Evolutionary conservation across 495 filamentous ascomycete genomes (phyloP).

Genomic region (Amorphotheca resinae): DNA sequence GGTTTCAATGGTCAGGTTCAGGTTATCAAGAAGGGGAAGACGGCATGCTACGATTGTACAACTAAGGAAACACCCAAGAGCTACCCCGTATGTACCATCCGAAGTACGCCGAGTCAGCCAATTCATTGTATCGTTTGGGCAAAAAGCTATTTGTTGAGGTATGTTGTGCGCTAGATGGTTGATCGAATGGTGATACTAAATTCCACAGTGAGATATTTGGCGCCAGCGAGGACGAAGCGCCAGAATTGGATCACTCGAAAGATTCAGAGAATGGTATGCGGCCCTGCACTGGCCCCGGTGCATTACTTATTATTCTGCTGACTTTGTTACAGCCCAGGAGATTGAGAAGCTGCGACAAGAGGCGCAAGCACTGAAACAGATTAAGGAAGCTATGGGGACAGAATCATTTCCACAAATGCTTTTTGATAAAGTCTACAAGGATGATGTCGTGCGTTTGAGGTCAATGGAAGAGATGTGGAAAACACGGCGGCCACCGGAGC

Average conservation of each 20-base stretch:
- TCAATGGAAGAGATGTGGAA: constrained; percentile 98
- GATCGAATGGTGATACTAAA: not conserved
- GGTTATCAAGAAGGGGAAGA: constrained; percentile 84
- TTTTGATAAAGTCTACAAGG: constrained; percentile 85
- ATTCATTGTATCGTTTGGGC: constrained; percentile 99
- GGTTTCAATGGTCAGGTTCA: constrained; percentile 98
- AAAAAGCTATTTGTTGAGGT: constrained; percentile 89
- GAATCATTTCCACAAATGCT: constrained; percentile 66
- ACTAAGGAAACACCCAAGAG: constrained; percentile 79
- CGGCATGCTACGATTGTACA: constrained; percentile 94
- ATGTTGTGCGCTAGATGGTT: constrained; percentile 13
- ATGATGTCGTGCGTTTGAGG: constrained; percentile 73
- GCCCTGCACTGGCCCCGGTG: not conserved
- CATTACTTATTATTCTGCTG: not conserved
- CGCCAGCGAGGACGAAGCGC: constrained; percentile 69
- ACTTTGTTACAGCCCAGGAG: constrained; percentile 46
- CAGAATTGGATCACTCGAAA: constrained; percentile 62
- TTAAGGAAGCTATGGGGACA: constrained; percentile 72
- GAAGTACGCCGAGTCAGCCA: constrained; percentile 85
- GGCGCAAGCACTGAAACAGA: constrained; percentile 67
- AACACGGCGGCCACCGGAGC: constrained; percentile 56
- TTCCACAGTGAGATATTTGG: constrained; percentile 69
- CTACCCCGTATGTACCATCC: constrained; percentile 92
- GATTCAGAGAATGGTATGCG: constrained; percentile 59
- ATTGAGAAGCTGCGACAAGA: constrained; percentile 77